Conservation (phyloP, 805 yeast species). For the Barnettozyma botsteinii region DNA sequence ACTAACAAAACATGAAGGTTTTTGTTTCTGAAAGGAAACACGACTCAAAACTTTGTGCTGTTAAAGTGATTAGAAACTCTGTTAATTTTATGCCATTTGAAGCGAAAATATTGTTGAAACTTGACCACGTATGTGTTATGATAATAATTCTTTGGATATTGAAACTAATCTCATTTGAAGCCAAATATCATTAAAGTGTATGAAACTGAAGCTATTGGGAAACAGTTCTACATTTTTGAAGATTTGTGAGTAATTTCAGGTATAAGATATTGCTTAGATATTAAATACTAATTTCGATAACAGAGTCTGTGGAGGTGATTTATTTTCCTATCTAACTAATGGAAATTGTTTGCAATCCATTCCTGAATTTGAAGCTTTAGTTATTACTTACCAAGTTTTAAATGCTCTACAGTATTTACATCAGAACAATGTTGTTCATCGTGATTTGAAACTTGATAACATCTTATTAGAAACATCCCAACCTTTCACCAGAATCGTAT, state of each 20-base stretch:
- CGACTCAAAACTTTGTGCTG: conserved; percentile 39
- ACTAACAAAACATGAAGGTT: conserved; percentile 20
- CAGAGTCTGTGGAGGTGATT: conserved; percentile 49
- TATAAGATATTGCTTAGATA: background rate
- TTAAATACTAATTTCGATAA: background rate
- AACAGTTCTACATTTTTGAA: conserved; percentile 39
- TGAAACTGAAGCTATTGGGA: conserved; percentile 27
- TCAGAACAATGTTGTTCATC: conserved; percentile 47
- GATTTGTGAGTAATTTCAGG: conserved; percentile 28
- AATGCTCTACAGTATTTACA: conserved; percentile 54
- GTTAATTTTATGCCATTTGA: conserved; percentile 33
- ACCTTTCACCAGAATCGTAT: conserved; percentile 45
- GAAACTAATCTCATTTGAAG: conserved; percentile 15
- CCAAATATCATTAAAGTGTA: conserved; percentile 45
- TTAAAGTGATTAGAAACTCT: conserved; percentile 35
- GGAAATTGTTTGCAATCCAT: conserved; percentile 36
- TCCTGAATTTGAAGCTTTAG: conserved; percentile 48
- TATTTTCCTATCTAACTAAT: conserved; percentile 47
- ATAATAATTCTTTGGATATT: no score
- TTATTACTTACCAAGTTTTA: conserved; percentile 51
- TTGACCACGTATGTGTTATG: conserved; percentile 36
- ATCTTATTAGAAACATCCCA: conserved; percentile 49
- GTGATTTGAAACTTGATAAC: conserved; percentile 55
- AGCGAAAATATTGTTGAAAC: conserved; percentile 34
- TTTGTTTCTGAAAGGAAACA: conserved; percentile 28